Evolutionary conservation across 108 stramenopile species (phyloP).

Genomic region (Cyclostephanos tholiformis): DNA sequence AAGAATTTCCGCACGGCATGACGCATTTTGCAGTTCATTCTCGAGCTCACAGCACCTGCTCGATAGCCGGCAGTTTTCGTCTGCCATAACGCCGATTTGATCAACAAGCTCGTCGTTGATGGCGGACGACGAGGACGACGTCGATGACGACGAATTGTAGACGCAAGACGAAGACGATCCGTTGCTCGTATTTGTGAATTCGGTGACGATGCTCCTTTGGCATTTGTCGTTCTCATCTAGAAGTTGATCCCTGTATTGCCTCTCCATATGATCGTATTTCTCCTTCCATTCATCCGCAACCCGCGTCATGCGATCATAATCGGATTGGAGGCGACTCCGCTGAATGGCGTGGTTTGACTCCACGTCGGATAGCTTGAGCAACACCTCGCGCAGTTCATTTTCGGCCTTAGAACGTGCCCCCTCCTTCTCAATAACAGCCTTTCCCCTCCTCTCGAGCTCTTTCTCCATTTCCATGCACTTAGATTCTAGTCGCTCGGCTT

Average conservation of each 20-base stretch:
- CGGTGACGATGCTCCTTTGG: background rate
- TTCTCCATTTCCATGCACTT: background rate
- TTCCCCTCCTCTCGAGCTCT: background rate
- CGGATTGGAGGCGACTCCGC: background rate
- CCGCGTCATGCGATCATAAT: no score
- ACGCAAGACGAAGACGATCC: no score
- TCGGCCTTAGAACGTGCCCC: background rate
- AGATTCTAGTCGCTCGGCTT: background rate
- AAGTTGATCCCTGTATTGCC: no score
- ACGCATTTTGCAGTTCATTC: no score
- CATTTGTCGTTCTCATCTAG: no score
- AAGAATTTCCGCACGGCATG: no score
- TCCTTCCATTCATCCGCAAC: no score
- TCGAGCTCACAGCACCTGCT: no score
- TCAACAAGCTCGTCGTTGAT: constrained; percentile 26
- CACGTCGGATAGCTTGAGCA: background rate
- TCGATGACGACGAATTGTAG: no score
- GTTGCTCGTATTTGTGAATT: no score
- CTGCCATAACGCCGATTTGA: constrained; percentile 25
- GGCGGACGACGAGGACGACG: no score
- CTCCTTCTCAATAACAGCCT: background rate
- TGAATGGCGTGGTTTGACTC: background rate
- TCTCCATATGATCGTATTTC: no score
- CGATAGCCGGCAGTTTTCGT: constrained; percentile 28
- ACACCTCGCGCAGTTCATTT: background rate